phyloP scores from a whole-genome alignment of 75 land plant species.

The Azolla pinnata region DNA sequence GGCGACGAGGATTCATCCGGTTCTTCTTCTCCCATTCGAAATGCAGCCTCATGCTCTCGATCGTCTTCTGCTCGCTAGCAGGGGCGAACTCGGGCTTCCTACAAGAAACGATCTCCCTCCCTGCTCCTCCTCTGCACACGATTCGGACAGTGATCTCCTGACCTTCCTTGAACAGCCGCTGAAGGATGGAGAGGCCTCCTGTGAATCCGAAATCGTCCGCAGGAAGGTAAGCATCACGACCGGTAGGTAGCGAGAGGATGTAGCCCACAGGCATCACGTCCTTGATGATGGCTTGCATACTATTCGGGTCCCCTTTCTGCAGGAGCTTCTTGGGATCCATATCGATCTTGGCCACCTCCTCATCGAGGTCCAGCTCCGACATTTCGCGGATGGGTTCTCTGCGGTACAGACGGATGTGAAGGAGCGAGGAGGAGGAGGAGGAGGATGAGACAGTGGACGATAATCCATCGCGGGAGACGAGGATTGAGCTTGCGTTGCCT shows the following conservation, averaged over 20 bases:
- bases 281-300: slow-evolving; percentile 1
- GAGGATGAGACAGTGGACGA: too few relatives aligned
- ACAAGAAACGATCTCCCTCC: not conserved
- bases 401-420: too few relatives aligned
- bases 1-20: not conserved
- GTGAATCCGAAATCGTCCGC: slow-evolving; percentile 3
- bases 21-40: not conserved
- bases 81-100: slow-evolving; percentile 2
- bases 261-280: slow-evolving; percentile 2
- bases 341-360: not conserved
- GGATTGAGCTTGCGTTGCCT: too few relatives aligned
- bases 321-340: slow-evolving; percentile 2
- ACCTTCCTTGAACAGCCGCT: not conserved
- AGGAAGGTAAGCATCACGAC: not conserved
- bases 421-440: too few relatives aligned
- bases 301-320: not conserved
- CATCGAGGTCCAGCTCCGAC: slow-evolving; percentile 1
- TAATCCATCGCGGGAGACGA: too few relatives aligned
- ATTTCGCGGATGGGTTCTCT: too few relatives aligned
- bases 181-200: not conserved
- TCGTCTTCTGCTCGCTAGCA: not conserved
- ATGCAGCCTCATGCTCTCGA: not conserved
- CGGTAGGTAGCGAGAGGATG: not conserved
- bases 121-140: slow-evolving; percentile 2
- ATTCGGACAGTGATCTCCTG: not conserved